phyloP scores from a whole-genome alignment of 352 stramenopile genomes.

The Lagenidium giganteum region DNA sequence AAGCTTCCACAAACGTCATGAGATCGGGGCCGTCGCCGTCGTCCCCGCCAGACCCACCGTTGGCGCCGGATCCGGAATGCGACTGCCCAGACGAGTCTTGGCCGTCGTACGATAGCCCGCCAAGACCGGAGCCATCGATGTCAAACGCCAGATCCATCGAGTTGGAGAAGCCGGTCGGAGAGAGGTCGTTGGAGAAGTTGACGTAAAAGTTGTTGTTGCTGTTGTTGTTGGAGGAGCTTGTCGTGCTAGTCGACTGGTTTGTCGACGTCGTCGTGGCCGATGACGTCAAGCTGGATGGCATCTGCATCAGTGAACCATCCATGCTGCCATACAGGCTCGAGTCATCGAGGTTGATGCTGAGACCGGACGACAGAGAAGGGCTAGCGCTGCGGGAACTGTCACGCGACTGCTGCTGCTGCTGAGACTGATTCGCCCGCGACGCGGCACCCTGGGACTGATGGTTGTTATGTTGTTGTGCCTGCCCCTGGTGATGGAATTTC shows the following conservation, averaged over 20 bases:
- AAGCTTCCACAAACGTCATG: conserved; percentile 70
- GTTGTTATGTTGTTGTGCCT: conserved; percentile 3
- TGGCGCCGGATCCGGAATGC: no score
- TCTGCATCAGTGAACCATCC: conserved; percentile 49
- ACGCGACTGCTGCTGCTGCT: conserved; percentile 7
- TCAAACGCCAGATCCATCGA: conserved; percentile 63
- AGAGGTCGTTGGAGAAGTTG: conserved; percentile 58
- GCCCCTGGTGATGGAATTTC: conserved; percentile 2
- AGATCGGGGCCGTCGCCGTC: conserved; percentile 53
- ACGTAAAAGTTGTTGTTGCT: conserved; percentile 48
- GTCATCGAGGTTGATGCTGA: conserved; percentile 51
- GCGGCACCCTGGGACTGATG: background rate
- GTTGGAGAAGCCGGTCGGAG: conserved; percentile 46
- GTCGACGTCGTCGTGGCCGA: conserved; percentile 20
- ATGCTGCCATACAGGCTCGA: conserved; percentile 45
- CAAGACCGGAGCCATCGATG: conserved; percentile 51
- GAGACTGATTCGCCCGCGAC: conserved; percentile 1
- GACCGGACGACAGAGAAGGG: conserved; percentile 37
- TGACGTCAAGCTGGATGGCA: conserved; percentile 40
- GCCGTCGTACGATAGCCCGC: conserved; percentile 31
- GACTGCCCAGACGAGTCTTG: conserved; percentile 25
- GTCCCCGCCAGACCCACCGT: conserved; percentile 18
- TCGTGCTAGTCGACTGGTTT: no score
- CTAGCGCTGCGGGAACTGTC: conserved; percentile 12
- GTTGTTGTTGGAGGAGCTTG: no score